These are phyloP conservation scores for Echinochloa phyllopogon DNA, from an alignment of 176 grass and related monocot genomes.

Conservation along the genomic window DNA sequence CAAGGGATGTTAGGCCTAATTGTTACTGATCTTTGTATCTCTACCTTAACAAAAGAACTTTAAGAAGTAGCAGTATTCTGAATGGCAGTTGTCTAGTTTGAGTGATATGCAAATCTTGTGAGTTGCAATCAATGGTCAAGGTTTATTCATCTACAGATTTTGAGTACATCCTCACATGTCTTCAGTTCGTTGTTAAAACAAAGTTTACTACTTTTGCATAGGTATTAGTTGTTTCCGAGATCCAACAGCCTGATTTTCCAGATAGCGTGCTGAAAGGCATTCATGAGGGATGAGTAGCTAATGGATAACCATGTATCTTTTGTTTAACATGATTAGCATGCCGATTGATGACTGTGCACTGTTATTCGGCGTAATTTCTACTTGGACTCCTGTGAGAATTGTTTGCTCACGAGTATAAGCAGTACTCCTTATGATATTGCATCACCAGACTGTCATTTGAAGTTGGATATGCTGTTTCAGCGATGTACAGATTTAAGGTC, in stretches of 20 bases:
- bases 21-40: background rate
- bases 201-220: background rate
- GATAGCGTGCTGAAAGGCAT: background rate
- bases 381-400: background rate
- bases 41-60: background rate
- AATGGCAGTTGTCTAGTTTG: background rate
- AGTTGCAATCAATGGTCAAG: background rate
- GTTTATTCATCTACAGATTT: background rate
- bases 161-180: background rate
- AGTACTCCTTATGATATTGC: background rate
- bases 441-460: background rate
- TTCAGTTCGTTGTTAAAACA: background rate
- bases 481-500: conserved; percentile 9
- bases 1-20: background rate
- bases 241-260: background rate
- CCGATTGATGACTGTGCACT: background rate
- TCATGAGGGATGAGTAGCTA: background rate
- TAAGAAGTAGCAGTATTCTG: conserved; percentile 1
- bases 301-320: background rate
- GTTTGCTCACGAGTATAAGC: background rate
- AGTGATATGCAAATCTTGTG: background rate
- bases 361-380: background rate
- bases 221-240: background rate
- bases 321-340: background rate
- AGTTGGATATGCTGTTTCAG: conserved; percentile 7